Percentiles rank a stretch among this genome's conserved stretches.
phyloP scores from a whole-genome alignment of 2,329 filamentous ascomycete genomes.

The Aspergillaceae sp. region DNA sequence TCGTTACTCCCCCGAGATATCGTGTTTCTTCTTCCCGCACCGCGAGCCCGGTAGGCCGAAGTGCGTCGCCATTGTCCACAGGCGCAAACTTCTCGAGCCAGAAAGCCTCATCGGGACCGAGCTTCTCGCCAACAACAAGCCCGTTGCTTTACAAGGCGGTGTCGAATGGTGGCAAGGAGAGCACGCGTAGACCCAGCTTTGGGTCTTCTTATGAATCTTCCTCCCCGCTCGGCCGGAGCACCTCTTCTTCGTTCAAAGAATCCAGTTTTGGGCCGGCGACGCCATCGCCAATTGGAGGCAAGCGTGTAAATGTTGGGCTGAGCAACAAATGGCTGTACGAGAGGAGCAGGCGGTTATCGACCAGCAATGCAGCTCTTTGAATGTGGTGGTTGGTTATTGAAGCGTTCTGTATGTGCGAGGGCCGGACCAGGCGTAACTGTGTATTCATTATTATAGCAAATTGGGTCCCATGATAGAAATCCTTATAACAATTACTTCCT shows the following conservation, averaged over 20 bases:
- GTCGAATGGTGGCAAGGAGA: conserved; percentile 32
- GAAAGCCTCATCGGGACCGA: conserved; percentile 36
- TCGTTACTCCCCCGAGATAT: conserved; percentile 81
- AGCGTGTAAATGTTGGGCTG: conserved; percentile 64
- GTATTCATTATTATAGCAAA: not conserved
- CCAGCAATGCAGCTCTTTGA: conserved; percentile 30
- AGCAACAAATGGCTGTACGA: conserved; percentile 97
- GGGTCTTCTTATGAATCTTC: conserved; percentile 36
- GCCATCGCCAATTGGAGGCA: conserved; percentile 58
- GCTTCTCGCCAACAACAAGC: conserved; percentile 47
- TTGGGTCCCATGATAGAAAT: too few species aligned
- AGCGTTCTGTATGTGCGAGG: conserved; percentile 4
- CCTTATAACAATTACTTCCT: too few species aligned
- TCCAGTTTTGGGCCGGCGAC: conserved; percentile 50
- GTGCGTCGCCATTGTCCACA: conserved; percentile 30
- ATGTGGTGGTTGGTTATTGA: conserved; percentile 4
- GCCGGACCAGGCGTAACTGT: conserved; percentile 13
- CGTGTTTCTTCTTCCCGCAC: conserved; percentile 57
- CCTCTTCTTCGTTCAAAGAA: conserved; percentile 27
- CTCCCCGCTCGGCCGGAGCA: conserved; percentile 33
- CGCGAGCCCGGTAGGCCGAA: conserved; percentile 31
- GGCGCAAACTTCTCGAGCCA: conserved; percentile 28
- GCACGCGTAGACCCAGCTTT: conserved; percentile 45
- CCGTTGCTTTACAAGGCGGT: conserved; percentile 62
- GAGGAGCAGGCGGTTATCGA: conserved; percentile 47